phyloP scores from a whole-genome alignment of 768 basidiomycete species.

The Gloeophyllum trabeum region DNA sequence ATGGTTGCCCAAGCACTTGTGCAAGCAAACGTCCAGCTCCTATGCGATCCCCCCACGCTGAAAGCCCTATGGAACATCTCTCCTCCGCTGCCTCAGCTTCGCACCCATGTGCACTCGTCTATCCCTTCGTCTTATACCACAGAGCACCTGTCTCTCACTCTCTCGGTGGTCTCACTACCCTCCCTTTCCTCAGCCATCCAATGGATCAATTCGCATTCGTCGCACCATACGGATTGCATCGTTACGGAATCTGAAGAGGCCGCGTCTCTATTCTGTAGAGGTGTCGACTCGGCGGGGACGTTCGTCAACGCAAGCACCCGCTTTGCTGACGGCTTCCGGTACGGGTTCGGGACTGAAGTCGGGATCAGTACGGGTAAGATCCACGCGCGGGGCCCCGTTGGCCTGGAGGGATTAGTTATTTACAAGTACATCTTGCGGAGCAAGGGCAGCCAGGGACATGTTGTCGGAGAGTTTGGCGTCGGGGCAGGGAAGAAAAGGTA shows the following conservation, averaged over 20 bases:
- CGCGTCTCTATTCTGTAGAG: conserved; percentile 67
- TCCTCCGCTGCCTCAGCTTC: conserved; percentile 20
- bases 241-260: conserved; percentile 68
- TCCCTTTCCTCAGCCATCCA: conserved; percentile 66
- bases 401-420: conserved; percentile 84
- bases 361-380: conserved; percentile 96
- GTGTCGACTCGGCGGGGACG: conserved; percentile 86
- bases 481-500: conserved; percentile 63
- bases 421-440: conserved; percentile 95
- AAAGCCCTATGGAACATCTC: conserved; percentile 35
- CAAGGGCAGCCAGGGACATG: conserved; percentile 59
- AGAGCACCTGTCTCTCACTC: conserved; percentile 79
- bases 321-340: conserved; percentile 94
- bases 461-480: conserved; percentile 77
- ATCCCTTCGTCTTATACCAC: conserved; percentile 62
- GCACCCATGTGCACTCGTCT: conserved; percentile 39
- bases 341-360: conserved; percentile 96
- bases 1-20: conserved; percentile 66
- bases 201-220: conserved; percentile 89
- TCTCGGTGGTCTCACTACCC: conserved; percentile 70
- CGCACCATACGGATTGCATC: conserved; percentile 92
- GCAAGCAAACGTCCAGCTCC: conserved; percentile 55
- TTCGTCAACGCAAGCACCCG: conserved; percentile 94
- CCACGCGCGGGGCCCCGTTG: conserved; percentile 94
- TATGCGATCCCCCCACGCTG: conserved; percentile 66